Percentiles rank a stretch among this genome's conserved stretches.
These are phyloP conservation scores for Bruguiera sexangula DNA, from an alignment of 345 rosid genomes.

Conservation along the genomic window DNA sequence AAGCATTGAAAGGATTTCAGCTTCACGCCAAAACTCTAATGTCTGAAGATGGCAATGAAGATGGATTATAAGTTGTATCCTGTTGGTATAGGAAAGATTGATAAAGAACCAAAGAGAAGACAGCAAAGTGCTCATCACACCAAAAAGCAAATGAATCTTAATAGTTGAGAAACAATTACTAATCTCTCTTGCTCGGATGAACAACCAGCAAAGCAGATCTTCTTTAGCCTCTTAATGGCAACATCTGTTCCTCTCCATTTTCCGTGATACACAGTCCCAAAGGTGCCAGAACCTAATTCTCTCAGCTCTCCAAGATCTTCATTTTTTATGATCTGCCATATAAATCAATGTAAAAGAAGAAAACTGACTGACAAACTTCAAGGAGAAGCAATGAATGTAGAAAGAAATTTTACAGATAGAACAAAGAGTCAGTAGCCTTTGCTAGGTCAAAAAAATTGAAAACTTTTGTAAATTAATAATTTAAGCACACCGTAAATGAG, in stretches of 20 bases:
- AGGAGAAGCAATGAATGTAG: neutral
- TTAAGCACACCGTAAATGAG: neutral
- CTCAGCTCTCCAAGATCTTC: conserved; percentile 94
- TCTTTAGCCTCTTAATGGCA: conserved; percentile 91
- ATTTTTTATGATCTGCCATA: conserved; percentile 64
- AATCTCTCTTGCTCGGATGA: conserved; percentile 94
- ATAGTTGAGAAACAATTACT: conserved; percentile 38
- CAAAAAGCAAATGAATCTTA: neutral
- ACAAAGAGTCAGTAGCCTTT: too few relatives aligned
- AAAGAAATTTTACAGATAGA: too few relatives aligned
- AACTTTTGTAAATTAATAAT: neutral
- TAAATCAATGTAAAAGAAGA: conserved; percentile 1
- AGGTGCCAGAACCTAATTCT: conserved; percentile 94
- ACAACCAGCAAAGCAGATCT: conserved; percentile 87
- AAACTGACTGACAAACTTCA: neutral
- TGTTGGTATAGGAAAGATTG: neutral
- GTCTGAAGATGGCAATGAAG: conserved; percentile 38
- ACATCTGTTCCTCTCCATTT: conserved; percentile 99
- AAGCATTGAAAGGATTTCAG: conserved; percentile 84
- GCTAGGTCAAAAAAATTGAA: too few relatives aligned
- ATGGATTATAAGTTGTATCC: neutral
- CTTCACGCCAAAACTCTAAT: conserved; percentile 84
- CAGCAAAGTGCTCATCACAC: too few relatives aligned
- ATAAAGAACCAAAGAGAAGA: neutral
- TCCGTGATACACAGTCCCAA: conserved; percentile 98